Evolutionary conservation across 2,329 filamentous ascomycete species (phyloP).

Genomic region (Phaeosphaeriaceae sp.): DNA sequence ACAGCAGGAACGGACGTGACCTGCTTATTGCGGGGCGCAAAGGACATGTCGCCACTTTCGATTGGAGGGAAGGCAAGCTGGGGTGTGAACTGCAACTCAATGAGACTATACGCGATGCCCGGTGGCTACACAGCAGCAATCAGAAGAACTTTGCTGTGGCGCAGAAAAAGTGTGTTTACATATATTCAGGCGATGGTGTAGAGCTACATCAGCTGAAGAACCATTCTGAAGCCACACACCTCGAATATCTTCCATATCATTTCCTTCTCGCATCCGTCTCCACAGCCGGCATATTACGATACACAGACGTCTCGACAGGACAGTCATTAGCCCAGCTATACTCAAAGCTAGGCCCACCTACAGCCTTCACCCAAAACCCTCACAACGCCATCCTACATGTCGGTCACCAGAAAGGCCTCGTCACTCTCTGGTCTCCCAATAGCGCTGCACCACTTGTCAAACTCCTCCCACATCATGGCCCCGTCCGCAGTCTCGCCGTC

Average conservation of each 20-base stretch:
- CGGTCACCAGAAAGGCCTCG: conserved; percentile 92
- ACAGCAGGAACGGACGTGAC: conserved; percentile 86
- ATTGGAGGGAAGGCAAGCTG: conserved; percentile 91
- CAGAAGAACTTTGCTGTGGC: conserved; percentile 94
- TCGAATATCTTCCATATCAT: conserved; percentile 96
- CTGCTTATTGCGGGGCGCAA: conserved; percentile 86
- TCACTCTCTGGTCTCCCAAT: conserved; percentile 96
- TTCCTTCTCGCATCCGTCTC: conserved; percentile 90
- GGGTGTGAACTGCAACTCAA: conserved; percentile 89
- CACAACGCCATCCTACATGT: conserved; percentile 91
- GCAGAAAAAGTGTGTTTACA: conserved; percentile 96
- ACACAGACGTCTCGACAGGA: conserved; percentile 94
- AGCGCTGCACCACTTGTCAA: conserved; percentile 86
- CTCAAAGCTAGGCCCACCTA: conserved; percentile 83
- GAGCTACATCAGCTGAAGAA: conserved; percentile 91
- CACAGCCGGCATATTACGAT: conserved; percentile 80
- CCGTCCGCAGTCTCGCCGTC: conserved; percentile 82
- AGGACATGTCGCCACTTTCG: conserved; percentile 94
- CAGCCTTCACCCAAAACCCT: conserved; percentile 84
- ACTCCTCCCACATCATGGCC: conserved; percentile 85
- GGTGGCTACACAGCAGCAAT: conserved; percentile 81
- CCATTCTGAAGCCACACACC: conserved; percentile 87
- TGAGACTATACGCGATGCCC: conserved; percentile 87
- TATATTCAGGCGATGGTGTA: conserved; percentile 89
- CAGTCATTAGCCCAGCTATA: conserved; percentile 84